phyloP scores from a whole-genome alignment of 2,329 filamentous ascomycete genomes.

The Colletotrichum zoysiae region DNA sequence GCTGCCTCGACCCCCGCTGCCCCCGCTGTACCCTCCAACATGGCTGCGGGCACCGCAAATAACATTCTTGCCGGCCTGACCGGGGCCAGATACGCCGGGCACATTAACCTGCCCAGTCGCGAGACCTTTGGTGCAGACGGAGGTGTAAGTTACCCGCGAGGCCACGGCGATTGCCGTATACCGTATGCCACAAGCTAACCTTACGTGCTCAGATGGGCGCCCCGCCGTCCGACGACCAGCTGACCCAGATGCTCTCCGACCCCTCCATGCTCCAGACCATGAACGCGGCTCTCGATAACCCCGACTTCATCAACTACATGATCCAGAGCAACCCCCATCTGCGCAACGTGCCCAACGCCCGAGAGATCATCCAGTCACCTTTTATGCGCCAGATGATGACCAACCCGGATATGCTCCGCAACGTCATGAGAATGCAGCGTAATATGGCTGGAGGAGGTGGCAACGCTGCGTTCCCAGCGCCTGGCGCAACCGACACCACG shows the following conservation, averaged over 20 bases:
- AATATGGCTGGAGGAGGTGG: slow-evolving; percentile 69
- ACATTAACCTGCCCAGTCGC: slow-evolving; percentile 87
- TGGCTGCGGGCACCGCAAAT: slow-evolving; percentile 85
- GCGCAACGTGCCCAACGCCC: slow-evolving; percentile 78
- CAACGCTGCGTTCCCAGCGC: slow-evolving; percentile 81
- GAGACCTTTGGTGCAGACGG: slow-evolving; percentile 95
- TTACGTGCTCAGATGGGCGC: slow-evolving; percentile 80
- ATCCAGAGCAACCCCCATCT: slow-evolving; percentile 91
- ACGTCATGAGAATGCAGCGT: slow-evolving; percentile 85
- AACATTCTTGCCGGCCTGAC: slow-evolving; percentile 92
- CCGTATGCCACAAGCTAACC: slow-evolving; percentile 43
- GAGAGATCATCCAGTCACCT: slow-evolving; percentile 89
- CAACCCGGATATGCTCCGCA: slow-evolving; percentile 85
- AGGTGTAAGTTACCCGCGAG: slow-evolving; percentile 75
- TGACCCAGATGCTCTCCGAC: slow-evolving; percentile 88
- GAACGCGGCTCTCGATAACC: slow-evolving; percentile 96
- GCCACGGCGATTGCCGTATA: background rate
- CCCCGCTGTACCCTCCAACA: slow-evolving; percentile 78
- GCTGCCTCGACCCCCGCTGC: slow-evolving; percentile 61
- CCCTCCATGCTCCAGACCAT: slow-evolving; percentile 88
- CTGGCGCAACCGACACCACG: slow-evolving; percentile 90
- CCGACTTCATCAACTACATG: slow-evolving; percentile 94
- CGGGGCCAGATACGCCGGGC: slow-evolving; percentile 92
- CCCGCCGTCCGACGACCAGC: slow-evolving; percentile 81
- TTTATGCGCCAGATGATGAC: slow-evolving; percentile 94